Conservation (phyloP, 1,284 basidiomycete genomes). For the Rhodotorula mucilaginosa region DNA sequence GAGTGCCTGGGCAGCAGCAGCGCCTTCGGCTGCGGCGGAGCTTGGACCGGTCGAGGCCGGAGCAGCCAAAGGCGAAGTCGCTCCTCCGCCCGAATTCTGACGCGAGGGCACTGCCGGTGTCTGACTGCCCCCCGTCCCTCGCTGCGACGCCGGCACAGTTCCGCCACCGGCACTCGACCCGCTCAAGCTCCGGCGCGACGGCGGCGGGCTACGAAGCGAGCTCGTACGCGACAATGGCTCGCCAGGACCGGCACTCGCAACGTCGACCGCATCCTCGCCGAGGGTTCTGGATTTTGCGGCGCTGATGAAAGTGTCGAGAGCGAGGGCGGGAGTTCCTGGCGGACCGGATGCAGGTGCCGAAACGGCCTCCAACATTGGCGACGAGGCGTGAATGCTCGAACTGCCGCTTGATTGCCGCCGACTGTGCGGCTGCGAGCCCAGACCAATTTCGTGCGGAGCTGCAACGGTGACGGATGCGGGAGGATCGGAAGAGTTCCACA, state of each 20-base stretch:
- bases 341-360: background rate
- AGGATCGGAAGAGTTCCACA: background rate
- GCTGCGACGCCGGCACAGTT: background rate
- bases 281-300: slow-evolving; percentile 17
- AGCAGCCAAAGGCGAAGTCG: background rate
- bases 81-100: background rate
- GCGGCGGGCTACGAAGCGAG: background rate
- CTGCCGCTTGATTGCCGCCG: slow-evolving; percentile 2
- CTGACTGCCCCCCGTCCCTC: background rate
- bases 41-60: background rate
- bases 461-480: slow-evolving; percentile 9
- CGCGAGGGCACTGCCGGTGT: slow-evolving; percentile 6
- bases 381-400: too few relatives aligned
- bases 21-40: slow-evolving; percentile 5
- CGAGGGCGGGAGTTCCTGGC: slow-evolving; percentile 34
- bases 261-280: background rate
- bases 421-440: slow-evolving; percentile 16
- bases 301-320: slow-evolving; percentile 39
- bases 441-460: slow-evolving; percentile 37
- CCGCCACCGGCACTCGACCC: slow-evolving; percentile 8
- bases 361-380: background rate
- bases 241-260: background rate
- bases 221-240: background rate
- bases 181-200: slow-evolving; percentile 14
- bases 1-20: slow-evolving; percentile 6